A percentile compares a stretch with the other conserved stretches of the same genome.
Evolutionary conservation across 768 basidiomycete species (phyloP).

Genomic region (Agaricus subrufescens): DNA sequence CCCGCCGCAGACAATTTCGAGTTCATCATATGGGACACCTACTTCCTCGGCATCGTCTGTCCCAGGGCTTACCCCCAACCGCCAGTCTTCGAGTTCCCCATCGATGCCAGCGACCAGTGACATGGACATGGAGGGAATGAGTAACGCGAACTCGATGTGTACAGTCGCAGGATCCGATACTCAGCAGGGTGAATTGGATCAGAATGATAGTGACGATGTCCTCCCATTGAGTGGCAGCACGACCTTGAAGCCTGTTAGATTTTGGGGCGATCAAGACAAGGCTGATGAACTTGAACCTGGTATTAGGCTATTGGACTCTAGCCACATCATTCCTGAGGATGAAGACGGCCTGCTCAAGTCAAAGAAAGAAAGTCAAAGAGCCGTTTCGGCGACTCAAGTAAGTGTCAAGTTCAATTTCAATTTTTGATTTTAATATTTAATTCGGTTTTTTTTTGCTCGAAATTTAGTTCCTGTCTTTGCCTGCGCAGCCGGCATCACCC

Average conservation of each 20-base stretch:
- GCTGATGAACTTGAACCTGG: constrained; percentile 31
- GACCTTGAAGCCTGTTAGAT: constrained; percentile 37
- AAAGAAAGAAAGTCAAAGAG: constrained; percentile 24
- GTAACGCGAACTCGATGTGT: constrained; percentile 11
- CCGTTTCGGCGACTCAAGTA: constrained; percentile 20
- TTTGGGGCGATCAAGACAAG: constrained; percentile 36
- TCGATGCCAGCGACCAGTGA: constrained; percentile 33
- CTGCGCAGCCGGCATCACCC: constrained; percentile 42
- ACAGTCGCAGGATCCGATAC: constrained; percentile 5
- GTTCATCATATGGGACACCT: constrained; percentile 27
- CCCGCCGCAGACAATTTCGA: constrained; percentile 10
- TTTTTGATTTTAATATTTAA: constrained; percentile 1
- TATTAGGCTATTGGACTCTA: constrained; percentile 31
- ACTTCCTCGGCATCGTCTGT: constrained; percentile 39
- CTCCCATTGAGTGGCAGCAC: constrained; percentile 30
- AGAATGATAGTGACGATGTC: constrained; percentile 20
- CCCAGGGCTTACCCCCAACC: constrained; percentile 61
- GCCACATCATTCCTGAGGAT: constrained; percentile 23
- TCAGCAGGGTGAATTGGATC: constrained; percentile 14
- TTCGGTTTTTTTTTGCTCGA: neutral
- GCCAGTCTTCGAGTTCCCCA: constrained; percentile 63
- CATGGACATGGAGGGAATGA: constrained; percentile 24
- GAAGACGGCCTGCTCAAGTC: constrained; percentile 21
- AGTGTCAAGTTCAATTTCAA: constrained; percentile 3
- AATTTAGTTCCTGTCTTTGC: constrained; percentile 32